Evolutionary conservation across 352 stramenopile genomes (phyloP).

Genomic region (Pythium insidiosum): DNA sequence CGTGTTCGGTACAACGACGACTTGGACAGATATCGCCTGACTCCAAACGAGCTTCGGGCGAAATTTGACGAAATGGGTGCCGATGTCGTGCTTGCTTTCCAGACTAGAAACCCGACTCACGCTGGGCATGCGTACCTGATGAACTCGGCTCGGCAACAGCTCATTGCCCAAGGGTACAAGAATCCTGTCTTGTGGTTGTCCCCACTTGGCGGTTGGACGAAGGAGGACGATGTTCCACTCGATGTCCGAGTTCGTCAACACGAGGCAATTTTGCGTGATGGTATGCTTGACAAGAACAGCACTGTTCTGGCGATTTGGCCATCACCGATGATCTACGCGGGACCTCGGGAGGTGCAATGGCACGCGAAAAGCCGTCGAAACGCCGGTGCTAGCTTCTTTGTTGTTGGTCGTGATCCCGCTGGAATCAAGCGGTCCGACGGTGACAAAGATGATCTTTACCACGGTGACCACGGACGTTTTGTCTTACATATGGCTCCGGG

Average conservation of each 20-base stretch:
- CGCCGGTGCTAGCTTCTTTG: slow-evolving; percentile 96
- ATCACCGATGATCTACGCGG: slow-evolving; percentile 98
- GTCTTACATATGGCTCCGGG: slow-evolving; percentile 95
- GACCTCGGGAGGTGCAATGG: slow-evolving; percentile 97
- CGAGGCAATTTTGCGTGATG: slow-evolving; percentile 87
- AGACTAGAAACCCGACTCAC: slow-evolving; percentile 97
- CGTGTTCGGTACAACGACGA: slow-evolving; percentile 96
- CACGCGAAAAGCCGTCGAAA: slow-evolving; percentile 96
- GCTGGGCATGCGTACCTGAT: slow-evolving; percentile 98
- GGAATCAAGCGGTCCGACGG: slow-evolving; percentile 96
- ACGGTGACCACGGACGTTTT: slow-evolving; percentile 95
- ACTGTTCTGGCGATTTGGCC: slow-evolving; percentile 99
- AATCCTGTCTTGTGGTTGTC: slow-evolving; percentile 97
- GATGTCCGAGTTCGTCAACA: slow-evolving; percentile 97
- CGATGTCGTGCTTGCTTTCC: slow-evolving; percentile 97
- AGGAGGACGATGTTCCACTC: slow-evolving; percentile 96
- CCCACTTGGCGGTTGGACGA: slow-evolving; percentile 97
- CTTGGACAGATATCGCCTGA: slow-evolving; percentile 95
- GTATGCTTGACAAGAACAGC: slow-evolving; percentile 94
- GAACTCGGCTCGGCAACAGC: slow-evolving; percentile 92
- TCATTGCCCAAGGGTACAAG: slow-evolving; percentile 90
- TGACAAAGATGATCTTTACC: slow-evolving; percentile 94
- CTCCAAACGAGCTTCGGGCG: slow-evolving; percentile 87
- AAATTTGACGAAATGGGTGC: slow-evolving; percentile 93
- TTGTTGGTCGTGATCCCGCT: slow-evolving; percentile 95